phyloP scores from a whole-genome alignment of 2,329 filamentous ascomycete species.

The Onygenales sp. region DNA sequence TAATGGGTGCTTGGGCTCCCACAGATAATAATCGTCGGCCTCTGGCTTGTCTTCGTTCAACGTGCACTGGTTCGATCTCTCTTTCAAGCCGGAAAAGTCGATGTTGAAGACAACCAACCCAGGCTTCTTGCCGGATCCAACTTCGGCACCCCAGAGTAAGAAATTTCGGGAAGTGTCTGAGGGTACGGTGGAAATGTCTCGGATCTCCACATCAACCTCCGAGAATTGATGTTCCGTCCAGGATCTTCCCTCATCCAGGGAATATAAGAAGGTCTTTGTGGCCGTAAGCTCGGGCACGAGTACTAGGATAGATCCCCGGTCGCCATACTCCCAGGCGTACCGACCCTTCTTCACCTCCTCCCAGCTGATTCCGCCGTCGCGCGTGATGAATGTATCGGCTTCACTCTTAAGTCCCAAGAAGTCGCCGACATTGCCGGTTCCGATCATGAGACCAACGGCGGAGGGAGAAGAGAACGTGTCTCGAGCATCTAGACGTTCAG shows the following conservation, averaged over 20 bases:
- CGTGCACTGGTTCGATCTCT: conserved; percentile 55
- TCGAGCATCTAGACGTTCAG: conserved; percentile 70
- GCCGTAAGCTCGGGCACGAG: conserved; percentile 64
- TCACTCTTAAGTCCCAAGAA: conserved; percentile 58
- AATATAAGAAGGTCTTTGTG: conserved; percentile 64
- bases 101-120: conserved; percentile 67
- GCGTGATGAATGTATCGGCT: conserved; percentile 82
- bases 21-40: conserved; percentile 66
- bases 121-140: conserved; percentile 29
- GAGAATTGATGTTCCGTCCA: conserved; percentile 72
- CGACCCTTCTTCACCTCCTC: conserved; percentile 73
- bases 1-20: conserved; percentile 76
- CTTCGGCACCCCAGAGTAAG: conserved; percentile 68
- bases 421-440: conserved; percentile 79
- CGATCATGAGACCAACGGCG: conserved; percentile 85
- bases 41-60: conserved; percentile 52
- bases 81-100: conserved; percentile 75
- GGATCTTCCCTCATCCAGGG: conserved; percentile 66
- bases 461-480: conserved; percentile 83
- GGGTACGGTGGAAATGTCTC: conserved; percentile 77
- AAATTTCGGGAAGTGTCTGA: conserved; percentile 89
- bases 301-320: conserved; percentile 86
- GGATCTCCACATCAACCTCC: conserved; percentile 59
- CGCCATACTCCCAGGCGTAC: conserved; percentile 91
- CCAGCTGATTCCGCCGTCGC: conserved; percentile 87